phyloP scores from a whole-genome alignment of 2,329 filamentous ascomycete species.

The Coniella lustricola region DNA sequence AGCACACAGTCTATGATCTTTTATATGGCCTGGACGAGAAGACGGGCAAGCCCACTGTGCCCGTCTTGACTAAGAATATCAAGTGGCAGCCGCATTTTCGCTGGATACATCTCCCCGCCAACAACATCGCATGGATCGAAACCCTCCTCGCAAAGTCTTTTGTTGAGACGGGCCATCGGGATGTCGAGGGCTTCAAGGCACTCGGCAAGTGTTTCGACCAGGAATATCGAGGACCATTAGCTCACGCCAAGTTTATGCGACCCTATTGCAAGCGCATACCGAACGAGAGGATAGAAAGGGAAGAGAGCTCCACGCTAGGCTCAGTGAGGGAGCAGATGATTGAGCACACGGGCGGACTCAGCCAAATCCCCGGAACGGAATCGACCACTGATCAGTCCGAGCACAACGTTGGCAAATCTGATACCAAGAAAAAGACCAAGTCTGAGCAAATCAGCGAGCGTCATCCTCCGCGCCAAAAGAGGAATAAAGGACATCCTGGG shows the following conservation, averaged over 20 bases:
- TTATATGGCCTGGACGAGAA: slow-evolving; percentile 43
- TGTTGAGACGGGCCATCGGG: slow-evolving; percentile 54
- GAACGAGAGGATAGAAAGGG: slow-evolving; percentile 26
- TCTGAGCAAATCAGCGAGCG: slow-evolving; percentile 29
- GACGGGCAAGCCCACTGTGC: slow-evolving; percentile 38
- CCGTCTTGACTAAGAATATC: slow-evolving; percentile 36
- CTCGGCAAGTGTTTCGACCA: slow-evolving; percentile 55
- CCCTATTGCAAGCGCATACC: slow-evolving; percentile 47
- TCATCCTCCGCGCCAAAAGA: slow-evolving; percentile 27
- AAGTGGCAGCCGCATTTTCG: slow-evolving; percentile 41
- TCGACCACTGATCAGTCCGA: slow-evolving; percentile 17
- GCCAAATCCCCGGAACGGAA: slow-evolving; percentile 1
- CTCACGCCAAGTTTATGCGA: slow-evolving; percentile 57
- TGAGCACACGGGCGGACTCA: slow-evolving; percentile 10
- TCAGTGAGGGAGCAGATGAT: slow-evolving; percentile 11
- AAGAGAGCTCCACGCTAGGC: slow-evolving; percentile 22
- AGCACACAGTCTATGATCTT: slow-evolving; percentile 42
- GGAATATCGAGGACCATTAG: slow-evolving; percentile 50
- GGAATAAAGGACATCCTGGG: slow-evolving; percentile 28
- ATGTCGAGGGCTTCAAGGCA: slow-evolving; percentile 57
- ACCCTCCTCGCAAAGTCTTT: slow-evolving; percentile 56
- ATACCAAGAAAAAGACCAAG: slow-evolving; percentile 30
- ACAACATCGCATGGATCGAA: slow-evolving; percentile 56
- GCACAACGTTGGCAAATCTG: slow-evolving; percentile 18
- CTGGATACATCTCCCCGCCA: slow-evolving; percentile 48